Conservation (phyloP, 2,329 filamentous ascomycete genomes). For the Stagonosporopsis cucurbitacearum region DNA sequence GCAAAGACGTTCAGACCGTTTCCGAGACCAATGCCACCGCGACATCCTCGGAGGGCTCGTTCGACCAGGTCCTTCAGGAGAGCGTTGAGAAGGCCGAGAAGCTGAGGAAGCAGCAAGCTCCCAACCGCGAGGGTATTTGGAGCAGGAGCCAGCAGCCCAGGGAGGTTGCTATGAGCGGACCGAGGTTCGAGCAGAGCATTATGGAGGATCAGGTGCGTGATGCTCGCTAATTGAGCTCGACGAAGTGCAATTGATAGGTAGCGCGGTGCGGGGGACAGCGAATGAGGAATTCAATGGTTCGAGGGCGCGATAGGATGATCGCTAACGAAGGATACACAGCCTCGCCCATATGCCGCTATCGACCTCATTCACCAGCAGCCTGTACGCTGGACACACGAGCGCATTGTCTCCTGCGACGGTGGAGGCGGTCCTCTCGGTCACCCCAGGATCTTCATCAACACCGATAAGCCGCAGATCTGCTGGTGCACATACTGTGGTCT, state of each 20-base stretch:
- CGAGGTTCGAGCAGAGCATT: conserved; percentile 96
- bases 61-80: conserved; percentile 64
- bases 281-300: not conserved
- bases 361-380: conserved; percentile 96
- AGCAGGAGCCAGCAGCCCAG: conserved; percentile 83
- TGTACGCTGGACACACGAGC: conserved; percentile 86
- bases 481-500: conserved; percentile 91
- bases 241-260: not conserved
- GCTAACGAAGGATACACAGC: conserved; percentile 60
- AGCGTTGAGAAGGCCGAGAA: conserved; percentile 60
- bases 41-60: conserved; percentile 57
- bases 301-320: not conserved
- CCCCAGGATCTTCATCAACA: conserved; percentile 95
- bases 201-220: conserved; percentile 83
- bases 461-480: conserved; percentile 93
- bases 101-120: conserved; percentile 74
- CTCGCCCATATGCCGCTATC: conserved; percentile 87
- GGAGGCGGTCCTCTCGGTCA: conserved; percentile 90
- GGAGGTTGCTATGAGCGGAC: conserved; percentile 85
- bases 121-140: conserved; percentile 84
- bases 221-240: not conserved
- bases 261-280: not conserved
- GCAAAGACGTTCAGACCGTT: conserved; percentile 58
- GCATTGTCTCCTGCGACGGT: conserved; percentile 85
- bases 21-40: conserved; percentile 67